Conservation (phyloP, 2,329 filamentous ascomycete genomes). For the Monosporascus ibericus region DNA sequence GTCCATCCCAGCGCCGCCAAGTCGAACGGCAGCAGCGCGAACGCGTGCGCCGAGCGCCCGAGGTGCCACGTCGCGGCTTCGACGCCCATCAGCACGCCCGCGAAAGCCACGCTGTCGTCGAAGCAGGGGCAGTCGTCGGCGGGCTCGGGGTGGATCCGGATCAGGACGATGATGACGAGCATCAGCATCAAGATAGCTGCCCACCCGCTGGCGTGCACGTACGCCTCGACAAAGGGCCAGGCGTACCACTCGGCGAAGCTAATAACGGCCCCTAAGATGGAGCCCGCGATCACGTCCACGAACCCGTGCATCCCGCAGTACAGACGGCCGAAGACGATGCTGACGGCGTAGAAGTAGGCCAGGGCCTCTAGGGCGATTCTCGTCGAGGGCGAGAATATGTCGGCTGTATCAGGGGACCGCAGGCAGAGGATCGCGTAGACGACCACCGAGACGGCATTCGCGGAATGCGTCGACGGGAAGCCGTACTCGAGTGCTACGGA, state of each 20-base stretch:
- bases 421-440: constrained; percentile 74
- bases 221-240: constrained; percentile 59
- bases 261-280: constrained; percentile 64
- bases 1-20: constrained; percentile 60
- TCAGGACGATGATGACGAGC: constrained; percentile 64
- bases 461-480: constrained; percentile 94
- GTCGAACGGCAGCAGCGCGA: constrained; percentile 48
- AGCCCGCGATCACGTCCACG: constrained; percentile 80
- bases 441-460: constrained; percentile 91
- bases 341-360: constrained; percentile 79
- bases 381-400: constrained; percentile 44
- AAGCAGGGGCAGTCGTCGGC: constrained; percentile 97
- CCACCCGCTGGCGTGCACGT: constrained; percentile 60
- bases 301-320: constrained; percentile 99
- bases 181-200: constrained; percentile 58
- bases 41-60: constrained; percentile 43
- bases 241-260: constrained; percentile 55
- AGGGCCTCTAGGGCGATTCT: constrained; percentile 59
- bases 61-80: constrained; percentile 83
- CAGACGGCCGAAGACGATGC: constrained; percentile 83
- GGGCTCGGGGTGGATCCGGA: constrained; percentile 89
- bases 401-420: constrained; percentile 54
- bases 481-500: constrained; percentile 94
- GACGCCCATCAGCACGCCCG: constrained; percentile 80
- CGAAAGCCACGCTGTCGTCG: constrained; percentile 91